Percentiles rank a stretch among this genome's conserved stretches.
Evolutionary conservation across 2,329 filamentous ascomycete species (phyloP).

Genomic region (Botrytis deweyae): DNA sequence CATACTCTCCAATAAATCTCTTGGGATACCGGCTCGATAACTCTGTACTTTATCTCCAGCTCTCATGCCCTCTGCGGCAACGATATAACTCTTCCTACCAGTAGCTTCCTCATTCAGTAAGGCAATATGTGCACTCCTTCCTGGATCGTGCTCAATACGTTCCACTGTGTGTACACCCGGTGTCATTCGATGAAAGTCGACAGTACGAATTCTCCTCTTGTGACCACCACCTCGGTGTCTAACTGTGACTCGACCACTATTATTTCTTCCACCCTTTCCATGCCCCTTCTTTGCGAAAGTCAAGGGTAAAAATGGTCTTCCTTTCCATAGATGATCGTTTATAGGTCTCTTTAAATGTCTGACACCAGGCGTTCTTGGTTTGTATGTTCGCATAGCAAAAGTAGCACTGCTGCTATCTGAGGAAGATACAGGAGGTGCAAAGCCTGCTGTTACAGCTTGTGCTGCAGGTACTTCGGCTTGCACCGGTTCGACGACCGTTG

Average conservation of each 20-base stretch:
- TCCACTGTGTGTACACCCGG: conserved; percentile 86
- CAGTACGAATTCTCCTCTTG: conserved; percentile 85
- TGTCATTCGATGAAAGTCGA: conserved; percentile 80
- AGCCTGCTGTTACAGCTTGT: conserved; percentile 42
- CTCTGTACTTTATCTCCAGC: conserved; percentile 90
- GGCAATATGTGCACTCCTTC: conserved; percentile 89
- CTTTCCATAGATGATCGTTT: conserved; percentile 97
- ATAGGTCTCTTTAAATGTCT: conserved; percentile 88
- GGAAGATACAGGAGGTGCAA: conserved; percentile 47
- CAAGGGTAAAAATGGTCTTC: conserved; percentile 75
- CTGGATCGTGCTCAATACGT: conserved; percentile 93
- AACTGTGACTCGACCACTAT: conserved; percentile 80
- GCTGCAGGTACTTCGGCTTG: conserved; percentile 41
- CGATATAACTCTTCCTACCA: conserved; percentile 79
- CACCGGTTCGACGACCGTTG: conserved; percentile 45
- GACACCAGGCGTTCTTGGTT: conserved; percentile 86
- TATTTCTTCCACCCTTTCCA: conserved; percentile 88
- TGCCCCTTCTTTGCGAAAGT: conserved; percentile 93
- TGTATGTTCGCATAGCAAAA: conserved; percentile 73
- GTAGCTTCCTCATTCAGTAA: conserved; percentile 75
- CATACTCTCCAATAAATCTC: conserved; percentile 85
- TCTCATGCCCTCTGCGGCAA: conserved; percentile 92
- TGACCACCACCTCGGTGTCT: conserved; percentile 89
- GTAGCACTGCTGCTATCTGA: conserved; percentile 41
- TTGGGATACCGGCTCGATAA: conserved; percentile 84